Evolutionary conservation across 208 protist genomes (phyloP), one percentile per base, ranked within the genome.

Genomic region (Pavlovales sp.): DNA sequence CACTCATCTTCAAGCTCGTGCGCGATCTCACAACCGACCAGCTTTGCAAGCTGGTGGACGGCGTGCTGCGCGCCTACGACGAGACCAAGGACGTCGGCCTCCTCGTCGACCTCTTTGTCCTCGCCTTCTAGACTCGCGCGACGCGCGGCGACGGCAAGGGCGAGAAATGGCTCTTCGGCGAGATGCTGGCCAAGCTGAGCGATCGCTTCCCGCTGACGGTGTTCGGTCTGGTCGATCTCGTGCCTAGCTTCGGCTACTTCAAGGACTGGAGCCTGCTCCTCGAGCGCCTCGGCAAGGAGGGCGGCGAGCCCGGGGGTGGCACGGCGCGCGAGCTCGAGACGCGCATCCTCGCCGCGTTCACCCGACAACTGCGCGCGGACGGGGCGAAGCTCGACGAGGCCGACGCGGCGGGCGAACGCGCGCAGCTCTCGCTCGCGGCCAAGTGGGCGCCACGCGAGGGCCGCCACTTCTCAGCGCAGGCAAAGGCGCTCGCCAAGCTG

Each of bases 41-140:
- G 39, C 39, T 81, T 2, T 7, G 8, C 8, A 34, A 10, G 7
- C 40, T 47, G 26, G 4, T 46, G 5, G 4, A 0, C 28, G 39
- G 5, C 26, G 77, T 38, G 14, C 14, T 37, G n/a, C 5, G 10
- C 39, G 39, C 8, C 39, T 32, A 7, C 8, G 28, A 32, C 28
- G 37, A 84, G 44, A 5, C 80, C 20, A 5, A 20, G n/a, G 80
- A n/a, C 5, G 20, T 44, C 26, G 41, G 44, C 26, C 5, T 71
- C 1, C 57, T 71, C 18, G 57, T 71, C 57, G 80, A 84, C 80
- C 47, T 84, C 14, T 46, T 84, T 30, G 18, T 84, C 34, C 80
- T 84, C 46, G 80, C 80, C 10, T 84, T 84, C 80, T 44, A 84
- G 80, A 84, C 80, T 5, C 41, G 80, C 34, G 80, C 80, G 22